phyloP scores from a whole-genome alignment of 768 basidiomycete species.

The Termitomyces sp. region DNA sequence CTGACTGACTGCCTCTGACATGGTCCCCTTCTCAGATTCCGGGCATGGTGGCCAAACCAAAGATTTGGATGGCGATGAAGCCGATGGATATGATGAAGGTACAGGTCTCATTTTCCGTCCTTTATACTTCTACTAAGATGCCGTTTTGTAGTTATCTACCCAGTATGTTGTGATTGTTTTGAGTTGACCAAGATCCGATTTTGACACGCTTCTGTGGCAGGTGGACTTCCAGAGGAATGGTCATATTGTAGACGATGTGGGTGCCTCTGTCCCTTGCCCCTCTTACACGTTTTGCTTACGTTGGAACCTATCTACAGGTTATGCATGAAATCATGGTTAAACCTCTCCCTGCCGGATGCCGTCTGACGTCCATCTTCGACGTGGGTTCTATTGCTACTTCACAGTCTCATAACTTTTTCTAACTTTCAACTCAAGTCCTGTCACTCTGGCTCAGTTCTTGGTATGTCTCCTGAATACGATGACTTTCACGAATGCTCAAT shows the following conservation, averaged over 20 bases:
- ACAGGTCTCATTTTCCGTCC: conserved; percentile 3
- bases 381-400: conserved; percentile 39
- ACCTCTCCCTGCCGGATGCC: conserved; percentile 81
- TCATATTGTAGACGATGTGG: conserved; percentile 88
- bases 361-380: conserved; percentile 81
- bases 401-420: conserved; percentile 2
- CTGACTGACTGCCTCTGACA: background rate
- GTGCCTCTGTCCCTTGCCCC: conserved; percentile 21
- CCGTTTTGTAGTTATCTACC: conserved; percentile 70
- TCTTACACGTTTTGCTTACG: conserved; percentile 9
- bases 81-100: conserved; percentile 84
- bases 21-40: conserved; percentile 57
- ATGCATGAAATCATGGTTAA: conserved; percentile 83
- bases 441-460: conserved; percentile 88
- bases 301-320: conserved; percentile 33
- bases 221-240: conserved; percentile 55
- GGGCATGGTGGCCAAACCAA: conserved; percentile 93
- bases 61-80: conserved; percentile 82
- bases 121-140: background rate
- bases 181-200: background rate
- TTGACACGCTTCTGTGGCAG: conserved; percentile 21
- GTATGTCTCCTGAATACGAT: conserved; percentile 33
- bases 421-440: conserved; percentile 53
- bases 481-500: background rate
- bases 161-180: conserved; percentile 51